Evolutionary conservation across 2,329 filamentous ascomycete genomes (phyloP).

Genomic region (Ceratocystis smalleyi): DNA sequence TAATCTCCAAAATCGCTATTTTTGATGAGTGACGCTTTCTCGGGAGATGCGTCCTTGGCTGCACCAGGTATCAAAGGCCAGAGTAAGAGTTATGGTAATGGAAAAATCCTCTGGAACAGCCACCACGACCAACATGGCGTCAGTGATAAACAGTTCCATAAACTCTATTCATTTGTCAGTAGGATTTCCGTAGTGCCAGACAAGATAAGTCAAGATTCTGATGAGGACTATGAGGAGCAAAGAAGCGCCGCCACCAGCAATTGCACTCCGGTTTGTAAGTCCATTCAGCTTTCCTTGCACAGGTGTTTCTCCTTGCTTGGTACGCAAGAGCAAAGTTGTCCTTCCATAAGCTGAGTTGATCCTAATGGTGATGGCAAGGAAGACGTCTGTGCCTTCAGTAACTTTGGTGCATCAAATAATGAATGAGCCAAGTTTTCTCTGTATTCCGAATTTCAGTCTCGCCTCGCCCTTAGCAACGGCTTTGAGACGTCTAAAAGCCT

Average conservation of each 20-base stretch:
- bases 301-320: slow-evolving; percentile 37
- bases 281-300: slow-evolving; percentile 38
- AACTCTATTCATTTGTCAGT: slow-evolving; percentile 44
- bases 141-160: slow-evolving; percentile 48
- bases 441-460: slow-evolving; percentile 24
- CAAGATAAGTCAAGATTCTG: slow-evolving; percentile 53
- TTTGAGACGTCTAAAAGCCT: slow-evolving; percentile 39
- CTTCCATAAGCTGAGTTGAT: slow-evolving; percentile 39
- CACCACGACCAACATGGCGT: slow-evolving; percentile 51
- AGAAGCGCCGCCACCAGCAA: slow-evolving; percentile 46
- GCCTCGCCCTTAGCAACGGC: slow-evolving; percentile 23
- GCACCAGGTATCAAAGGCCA: slow-evolving; percentile 45
- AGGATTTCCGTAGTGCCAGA: slow-evolving; percentile 31
- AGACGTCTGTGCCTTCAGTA: slow-evolving; percentile 37
- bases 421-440: slow-evolving; percentile 42
- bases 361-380: slow-evolving; percentile 40
- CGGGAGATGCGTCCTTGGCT: not conserved
- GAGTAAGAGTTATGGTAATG: slow-evolving; percentile 49
- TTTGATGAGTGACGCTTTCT: not conserved
- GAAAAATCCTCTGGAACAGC: slow-evolving; percentile 52
- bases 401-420: slow-evolving; percentile 43
- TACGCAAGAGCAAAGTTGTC: slow-evolving; percentile 40
- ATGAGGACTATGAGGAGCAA: slow-evolving; percentile 65
- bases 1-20: slow-evolving; percentile 13
- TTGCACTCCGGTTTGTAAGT: slow-evolving; percentile 25